Evolutionary conservation across 495 filamentous ascomycete species (phyloP).

Genomic region (Pseudevernia furfuracea): DNA sequence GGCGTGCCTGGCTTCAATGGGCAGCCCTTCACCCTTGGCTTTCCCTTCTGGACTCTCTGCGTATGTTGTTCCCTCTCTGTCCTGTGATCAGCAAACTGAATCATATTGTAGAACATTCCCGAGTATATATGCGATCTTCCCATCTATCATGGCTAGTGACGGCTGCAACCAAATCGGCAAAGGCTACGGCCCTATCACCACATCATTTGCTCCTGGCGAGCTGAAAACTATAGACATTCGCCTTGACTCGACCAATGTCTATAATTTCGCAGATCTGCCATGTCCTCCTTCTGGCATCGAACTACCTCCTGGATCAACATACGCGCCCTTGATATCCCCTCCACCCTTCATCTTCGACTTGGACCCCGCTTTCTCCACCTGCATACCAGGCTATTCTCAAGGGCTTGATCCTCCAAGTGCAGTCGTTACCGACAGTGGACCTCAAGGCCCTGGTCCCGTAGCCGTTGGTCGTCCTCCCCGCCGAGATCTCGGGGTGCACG

Average conservation of each 20-base stretch:
- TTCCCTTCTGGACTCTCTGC: not conserved
- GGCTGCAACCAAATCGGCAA: constrained; percentile 4
- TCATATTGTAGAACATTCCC: not conserved
- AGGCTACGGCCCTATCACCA: not conserved
- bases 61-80: not conserved
- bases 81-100: not conserved
- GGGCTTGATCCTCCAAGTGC: not conserved
- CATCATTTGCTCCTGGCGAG: constrained; percentile 1
- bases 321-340: not conserved
- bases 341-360: not conserved
- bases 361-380: constrained; percentile 1
- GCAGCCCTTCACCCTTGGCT: not conserved
- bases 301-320: not conserved
- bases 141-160: constrained; percentile 11
- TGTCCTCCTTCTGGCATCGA: not conserved
- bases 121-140: constrained; percentile 2
- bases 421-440: not conserved
- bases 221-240: not conserved
- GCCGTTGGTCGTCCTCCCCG: not conserved
- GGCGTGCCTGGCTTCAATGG: not conserved
- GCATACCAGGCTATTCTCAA: constrained; percentile 3
- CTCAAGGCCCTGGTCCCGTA: not conserved
- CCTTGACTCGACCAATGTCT: not conserved
- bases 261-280: constrained; percentile 9
- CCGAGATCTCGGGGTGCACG: not conserved